A percentile compares a stretch with the other conserved stretches of the same genome.
Evolutionary conservation across 139 green algal species (phyloP).

Genomic region (Deuterostichococcus epilithicus): DNA sequence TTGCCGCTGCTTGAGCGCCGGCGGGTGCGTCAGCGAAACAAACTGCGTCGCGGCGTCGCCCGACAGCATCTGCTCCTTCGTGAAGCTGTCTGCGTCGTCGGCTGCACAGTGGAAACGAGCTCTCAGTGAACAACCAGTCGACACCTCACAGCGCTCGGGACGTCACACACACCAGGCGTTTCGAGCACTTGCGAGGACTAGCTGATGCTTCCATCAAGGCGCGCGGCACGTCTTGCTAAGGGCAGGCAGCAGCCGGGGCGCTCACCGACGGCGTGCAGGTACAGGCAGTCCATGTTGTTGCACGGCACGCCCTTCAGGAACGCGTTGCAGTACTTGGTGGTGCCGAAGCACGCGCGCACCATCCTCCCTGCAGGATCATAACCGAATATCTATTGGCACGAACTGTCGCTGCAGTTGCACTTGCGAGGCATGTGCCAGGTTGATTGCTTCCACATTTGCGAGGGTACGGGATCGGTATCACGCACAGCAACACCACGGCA

Average conservation of each 20-base stretch:
- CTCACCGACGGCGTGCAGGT: constrained; percentile 82
- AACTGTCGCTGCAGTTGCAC: background rate
- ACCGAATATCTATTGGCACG: background rate
- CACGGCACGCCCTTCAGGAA: constrained; percentile 83
- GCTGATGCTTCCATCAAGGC: background rate
- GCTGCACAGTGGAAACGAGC: constrained; percentile 31
- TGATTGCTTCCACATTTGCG: no score
- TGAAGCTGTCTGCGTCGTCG: constrained; percentile 77
- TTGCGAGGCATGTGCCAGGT: background rate
- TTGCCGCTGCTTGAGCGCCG: background rate
- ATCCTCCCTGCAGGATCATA: constrained; percentile 36
- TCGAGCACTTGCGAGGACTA: background rate
- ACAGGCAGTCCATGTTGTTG: constrained; percentile 89
- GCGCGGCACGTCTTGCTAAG: background rate
- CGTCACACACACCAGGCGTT: background rate
- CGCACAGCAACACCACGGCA: no score
- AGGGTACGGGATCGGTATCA: no score
- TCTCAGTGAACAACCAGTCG: background rate
- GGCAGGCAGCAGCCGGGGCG: background rate
- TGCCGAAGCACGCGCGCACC: constrained; percentile 86
- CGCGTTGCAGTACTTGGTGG: constrained; percentile 96
- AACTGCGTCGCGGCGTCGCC: constrained; percentile 6
- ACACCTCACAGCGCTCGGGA: background rate
- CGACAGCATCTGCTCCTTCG: constrained; percentile 72
- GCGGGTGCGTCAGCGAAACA: background rate